These are phyloP conservation scores for Cryptococcus floricola DNA, from an alignment of 1,284 basidiomycete genomes.

Conservation along the genomic window DNA sequence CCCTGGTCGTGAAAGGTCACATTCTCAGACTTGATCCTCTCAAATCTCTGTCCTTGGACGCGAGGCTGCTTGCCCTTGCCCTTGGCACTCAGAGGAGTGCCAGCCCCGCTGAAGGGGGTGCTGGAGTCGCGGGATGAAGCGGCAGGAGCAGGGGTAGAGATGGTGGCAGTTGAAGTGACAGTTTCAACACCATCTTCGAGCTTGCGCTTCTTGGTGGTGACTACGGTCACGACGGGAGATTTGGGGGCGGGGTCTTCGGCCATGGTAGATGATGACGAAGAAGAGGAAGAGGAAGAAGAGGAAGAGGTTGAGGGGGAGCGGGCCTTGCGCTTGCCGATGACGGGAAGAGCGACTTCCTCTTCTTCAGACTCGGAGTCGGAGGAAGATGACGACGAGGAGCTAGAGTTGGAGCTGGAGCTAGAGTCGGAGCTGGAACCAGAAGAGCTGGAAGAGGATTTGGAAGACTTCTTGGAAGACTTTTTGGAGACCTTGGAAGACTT, in stretches of 20 bases:
- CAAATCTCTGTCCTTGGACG: constrained; percentile 60
- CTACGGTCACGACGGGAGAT: constrained; percentile 18
- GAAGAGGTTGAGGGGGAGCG: constrained; percentile 31
- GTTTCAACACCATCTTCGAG: constrained; percentile 17
- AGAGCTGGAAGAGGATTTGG: constrained; percentile 9
- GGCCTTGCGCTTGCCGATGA: constrained; percentile 33
- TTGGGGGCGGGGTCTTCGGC: constrained; percentile 22
- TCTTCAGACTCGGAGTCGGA: constrained; percentile 21
- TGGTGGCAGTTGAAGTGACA: constrained; percentile 37
- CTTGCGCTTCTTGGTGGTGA: constrained; percentile 38
- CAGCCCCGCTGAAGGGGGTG: constrained; percentile 13
- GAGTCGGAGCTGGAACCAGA: constrained; percentile 15
- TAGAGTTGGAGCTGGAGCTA: constrained; percentile 27
- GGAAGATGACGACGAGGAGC: constrained; percentile 33
- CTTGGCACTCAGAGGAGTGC: constrained; percentile 19
- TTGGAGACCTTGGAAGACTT: too few species aligned
- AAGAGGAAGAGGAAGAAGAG: constrained; percentile 29
- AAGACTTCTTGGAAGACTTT: neutral
- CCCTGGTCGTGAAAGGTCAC: constrained; percentile 59
- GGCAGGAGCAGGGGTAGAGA: constrained; percentile 38
- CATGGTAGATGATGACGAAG: constrained; percentile 26
- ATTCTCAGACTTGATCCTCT: constrained; percentile 70
- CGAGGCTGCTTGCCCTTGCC: constrained; percentile 19
- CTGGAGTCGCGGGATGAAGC: constrained; percentile 9
- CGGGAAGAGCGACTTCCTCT: constrained; percentile 12